Evolutionary conservation across 352 stramenopile genomes (phyloP).

Genomic region (Pythium brachiatum): DNA sequence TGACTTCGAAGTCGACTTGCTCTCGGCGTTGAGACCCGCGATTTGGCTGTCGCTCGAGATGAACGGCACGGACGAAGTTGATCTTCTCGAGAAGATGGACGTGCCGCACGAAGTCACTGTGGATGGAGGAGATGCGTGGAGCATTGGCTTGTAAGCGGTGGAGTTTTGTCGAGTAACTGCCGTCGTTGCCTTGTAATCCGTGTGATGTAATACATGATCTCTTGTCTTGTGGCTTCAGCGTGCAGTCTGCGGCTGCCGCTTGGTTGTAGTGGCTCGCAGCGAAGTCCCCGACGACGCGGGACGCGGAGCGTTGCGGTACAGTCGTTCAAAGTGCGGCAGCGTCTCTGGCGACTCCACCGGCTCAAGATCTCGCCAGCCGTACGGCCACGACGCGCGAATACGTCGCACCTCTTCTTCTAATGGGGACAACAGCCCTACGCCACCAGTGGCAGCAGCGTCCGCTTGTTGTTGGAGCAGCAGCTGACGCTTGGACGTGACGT

Average conservation of each 20-base stretch:
- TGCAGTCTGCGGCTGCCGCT: conserved; percentile 12
- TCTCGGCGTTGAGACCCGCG: too few species aligned
- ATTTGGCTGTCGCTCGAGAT: too few species aligned
- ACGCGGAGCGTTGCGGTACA: conserved; percentile 27
- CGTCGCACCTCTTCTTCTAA: conserved; percentile 48
- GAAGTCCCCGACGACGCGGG: background rate
- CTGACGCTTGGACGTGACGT: conserved; percentile 37
- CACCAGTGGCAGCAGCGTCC: background rate
- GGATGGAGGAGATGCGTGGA: background rate
- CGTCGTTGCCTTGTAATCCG: background rate
- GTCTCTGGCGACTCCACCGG: conserved; percentile 15
- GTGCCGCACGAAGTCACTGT: background rate
- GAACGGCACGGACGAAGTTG: background rate
- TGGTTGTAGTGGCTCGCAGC: background rate
- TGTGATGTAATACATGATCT: background rate
- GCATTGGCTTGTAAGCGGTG: background rate
- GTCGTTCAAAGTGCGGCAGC: conserved; percentile 24
- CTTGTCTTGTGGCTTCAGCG: conserved; percentile 10
- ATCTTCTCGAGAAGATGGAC: background rate
- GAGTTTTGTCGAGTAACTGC: background rate
- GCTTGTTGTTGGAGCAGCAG: conserved; percentile 25
- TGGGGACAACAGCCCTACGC: background rate
- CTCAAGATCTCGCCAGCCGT: conserved; percentile 44
- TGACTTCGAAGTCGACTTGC: too few species aligned
- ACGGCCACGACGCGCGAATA: conserved; percentile 70